Percentiles rank a stretch among this genome's conserved stretches.
Evolutionary conservation across 208 protist species (phyloP).

Genomic region (Trypanosoma mega): DNA sequence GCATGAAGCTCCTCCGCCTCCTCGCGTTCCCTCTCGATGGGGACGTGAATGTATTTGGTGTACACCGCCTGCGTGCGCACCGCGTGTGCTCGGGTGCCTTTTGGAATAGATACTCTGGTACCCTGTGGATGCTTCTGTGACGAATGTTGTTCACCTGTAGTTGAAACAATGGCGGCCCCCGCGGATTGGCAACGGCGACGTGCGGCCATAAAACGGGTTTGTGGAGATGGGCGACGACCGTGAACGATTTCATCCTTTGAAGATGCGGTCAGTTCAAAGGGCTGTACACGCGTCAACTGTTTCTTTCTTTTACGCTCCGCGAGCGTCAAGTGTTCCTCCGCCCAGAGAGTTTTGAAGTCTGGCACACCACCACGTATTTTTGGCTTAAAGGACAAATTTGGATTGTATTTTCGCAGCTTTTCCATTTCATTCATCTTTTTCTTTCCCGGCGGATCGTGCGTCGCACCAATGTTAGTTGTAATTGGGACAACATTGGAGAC

Average conservation of each 20-base stretch:
- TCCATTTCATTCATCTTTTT: slow-evolving; percentile 7
- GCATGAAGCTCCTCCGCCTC: slow-evolving; percentile 31
- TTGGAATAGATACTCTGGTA: slow-evolving; percentile 31
- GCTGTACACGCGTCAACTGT: slow-evolving; percentile 37
- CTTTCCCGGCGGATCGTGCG: neutral
- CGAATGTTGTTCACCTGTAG: too few species aligned
- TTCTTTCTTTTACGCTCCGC: slow-evolving; percentile 45
- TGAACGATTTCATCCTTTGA: slow-evolving; percentile 28
- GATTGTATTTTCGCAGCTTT: slow-evolving; percentile 34
- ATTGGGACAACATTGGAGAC: too few species aligned
- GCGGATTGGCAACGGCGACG: slow-evolving; percentile 9
- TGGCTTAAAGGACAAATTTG: slow-evolving; percentile 74
- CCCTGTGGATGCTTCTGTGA: too few species aligned
- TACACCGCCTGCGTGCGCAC: slow-evolving; percentile 75
- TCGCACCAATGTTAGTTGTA: neutral
- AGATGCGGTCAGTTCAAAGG: slow-evolving; percentile 57
- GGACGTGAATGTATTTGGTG: slow-evolving; percentile 44
- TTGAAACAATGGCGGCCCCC: neutral
- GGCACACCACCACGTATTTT: slow-evolving; percentile 73
- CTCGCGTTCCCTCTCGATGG: slow-evolving; percentile 27
- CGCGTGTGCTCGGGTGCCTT: slow-evolving; percentile 76
- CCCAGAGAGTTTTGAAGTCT: slow-evolving; percentile 74
- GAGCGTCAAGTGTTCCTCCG: slow-evolving; percentile 41
- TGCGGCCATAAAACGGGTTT: slow-evolving; percentile 19
- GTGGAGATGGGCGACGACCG: slow-evolving; percentile 5